phyloP scores from a whole-genome alignment of 73 alveolate species.

The Paramecium primaurelia region DNA sequence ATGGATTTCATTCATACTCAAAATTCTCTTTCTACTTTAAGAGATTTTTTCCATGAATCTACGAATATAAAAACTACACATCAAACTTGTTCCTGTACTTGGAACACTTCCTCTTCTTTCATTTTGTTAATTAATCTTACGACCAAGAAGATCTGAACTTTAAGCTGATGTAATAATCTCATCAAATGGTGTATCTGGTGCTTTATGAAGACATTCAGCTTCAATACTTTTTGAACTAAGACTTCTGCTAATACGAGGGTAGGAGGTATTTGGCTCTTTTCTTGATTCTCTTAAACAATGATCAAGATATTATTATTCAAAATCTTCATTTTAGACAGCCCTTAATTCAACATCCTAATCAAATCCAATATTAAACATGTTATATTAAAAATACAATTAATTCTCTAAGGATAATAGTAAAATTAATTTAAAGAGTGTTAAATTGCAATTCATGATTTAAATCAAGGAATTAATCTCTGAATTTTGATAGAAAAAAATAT shows the following conservation, averaged over 20 bases:
- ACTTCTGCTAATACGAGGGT: background rate
- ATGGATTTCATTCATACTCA: background rate
- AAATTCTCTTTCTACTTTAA: background rate
- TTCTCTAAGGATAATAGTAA: background rate
- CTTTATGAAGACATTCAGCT: background rate
- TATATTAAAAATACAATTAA: background rate
- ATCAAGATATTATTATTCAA: constrained; percentile 1
- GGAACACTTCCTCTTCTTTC: background rate
- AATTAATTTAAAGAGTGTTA: background rate
- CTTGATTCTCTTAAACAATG: background rate
- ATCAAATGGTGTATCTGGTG: background rate
- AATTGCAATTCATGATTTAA: background rate
- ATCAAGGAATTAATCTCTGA: background rate
- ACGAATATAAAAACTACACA: background rate
- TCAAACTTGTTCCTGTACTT: background rate
- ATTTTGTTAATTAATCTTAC: background rate
- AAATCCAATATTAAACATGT: background rate
- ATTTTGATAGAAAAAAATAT: background rate
- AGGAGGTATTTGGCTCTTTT: background rate
- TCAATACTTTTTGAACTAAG: constrained; percentile 1
- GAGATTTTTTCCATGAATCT: background rate
- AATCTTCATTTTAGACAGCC: constrained; percentile 22
- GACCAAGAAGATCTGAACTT: background rate
- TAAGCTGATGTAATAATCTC: background rate
- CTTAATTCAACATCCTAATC: background rate